Evolutionary conservation across 345 rosid genomes (phyloP), one percentile per base, ranked within the genome.

Genomic region (Syzygium oleosum): DNA sequence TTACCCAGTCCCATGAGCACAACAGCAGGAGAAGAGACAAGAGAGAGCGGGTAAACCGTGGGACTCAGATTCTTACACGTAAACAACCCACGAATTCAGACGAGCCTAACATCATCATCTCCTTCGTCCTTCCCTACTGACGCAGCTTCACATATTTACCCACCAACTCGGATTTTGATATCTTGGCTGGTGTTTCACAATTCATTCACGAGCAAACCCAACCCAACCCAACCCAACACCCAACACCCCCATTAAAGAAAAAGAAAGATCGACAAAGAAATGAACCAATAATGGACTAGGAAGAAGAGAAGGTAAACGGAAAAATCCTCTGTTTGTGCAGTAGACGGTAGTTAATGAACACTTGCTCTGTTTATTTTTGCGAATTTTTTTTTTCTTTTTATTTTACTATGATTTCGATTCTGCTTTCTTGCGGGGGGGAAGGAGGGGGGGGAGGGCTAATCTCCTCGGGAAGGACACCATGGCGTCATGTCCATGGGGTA

Each of bases 401-500:
- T 52, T 29, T 68, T 38, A 54, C 34, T 53, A 52, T 21, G 51
- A 84, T 52, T 73, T 21, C 38, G 49, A 21, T 73, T 12, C 38
- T 19, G 19, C 80, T 9, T 68, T 34, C 49, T 73, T 21, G 5
- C 10, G 17, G 19, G 16, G 25, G 41, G 51, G n/a, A n/a, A 1
- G 21, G 27, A 10, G 29, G 73, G 12, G 52, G 12, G 41, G 63
- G 14, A 21, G 86, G 34, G 25, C 88, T 84, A 88, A 38, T 93
- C 93, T 51, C 86, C 95, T 61, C 91, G 19, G 11, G 93, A 89
- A 4, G 94, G 92, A 54, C 91, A 90, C 94, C 94, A 93, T 1
- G 94, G 93, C 0, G 94, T 93, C 94, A 93, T 93, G 87, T 93
- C 94, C 92, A 91, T 93, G 3, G 94, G 94, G 54, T 93, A 93